Percentiles rank a stretch among this genome's conserved stretches.
Conservation (phyloP, 805 yeast genomes). For the Myxozyma neotropica region DNA sequence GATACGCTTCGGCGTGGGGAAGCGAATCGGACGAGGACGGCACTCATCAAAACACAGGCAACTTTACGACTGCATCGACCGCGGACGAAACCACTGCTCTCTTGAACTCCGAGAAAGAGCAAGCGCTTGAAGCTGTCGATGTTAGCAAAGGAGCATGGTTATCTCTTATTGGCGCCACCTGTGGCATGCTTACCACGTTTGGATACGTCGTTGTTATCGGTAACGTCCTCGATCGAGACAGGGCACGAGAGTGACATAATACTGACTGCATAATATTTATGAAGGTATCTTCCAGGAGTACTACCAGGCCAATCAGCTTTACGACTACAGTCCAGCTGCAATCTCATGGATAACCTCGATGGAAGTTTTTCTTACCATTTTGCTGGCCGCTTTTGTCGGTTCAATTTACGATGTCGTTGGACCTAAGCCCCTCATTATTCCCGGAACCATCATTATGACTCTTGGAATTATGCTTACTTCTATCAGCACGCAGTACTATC, state of each 20-base stretch:
- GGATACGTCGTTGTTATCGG: constrained; percentile 50
- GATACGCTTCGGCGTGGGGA: neutral
- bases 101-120: neutral
- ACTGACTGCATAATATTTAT: neutral
- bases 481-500: constrained; percentile 50
- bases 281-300: constrained; percentile 39
- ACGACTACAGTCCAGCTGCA: constrained; percentile 35
- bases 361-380: constrained; percentile 38
- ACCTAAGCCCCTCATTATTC: constrained; percentile 23
- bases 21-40: constrained; percentile 2
- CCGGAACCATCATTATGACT: constrained; percentile 36
- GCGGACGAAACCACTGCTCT: constrained; percentile 10
- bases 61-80: neutral
- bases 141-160: constrained; percentile 48
- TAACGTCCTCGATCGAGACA: constrained; percentile 11
- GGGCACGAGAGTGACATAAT: neutral
- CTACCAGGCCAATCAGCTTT: constrained; percentile 35
- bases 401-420: constrained; percentile 31
- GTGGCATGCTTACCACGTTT: constrained; percentile 59
- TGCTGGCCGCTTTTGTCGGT: constrained; percentile 35
- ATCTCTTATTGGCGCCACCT: constrained; percentile 56
- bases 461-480: constrained; percentile 43
- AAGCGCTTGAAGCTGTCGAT: constrained; percentile 3
- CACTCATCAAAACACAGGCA: neutral
- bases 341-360: constrained; percentile 44